A percentile compares a stretch with the other conserved stretches of the same genome.
Evolutionary conservation across 2,329 filamentous ascomycete species (phyloP).

Genomic region (Tolypocladium paradoxum): DNA sequence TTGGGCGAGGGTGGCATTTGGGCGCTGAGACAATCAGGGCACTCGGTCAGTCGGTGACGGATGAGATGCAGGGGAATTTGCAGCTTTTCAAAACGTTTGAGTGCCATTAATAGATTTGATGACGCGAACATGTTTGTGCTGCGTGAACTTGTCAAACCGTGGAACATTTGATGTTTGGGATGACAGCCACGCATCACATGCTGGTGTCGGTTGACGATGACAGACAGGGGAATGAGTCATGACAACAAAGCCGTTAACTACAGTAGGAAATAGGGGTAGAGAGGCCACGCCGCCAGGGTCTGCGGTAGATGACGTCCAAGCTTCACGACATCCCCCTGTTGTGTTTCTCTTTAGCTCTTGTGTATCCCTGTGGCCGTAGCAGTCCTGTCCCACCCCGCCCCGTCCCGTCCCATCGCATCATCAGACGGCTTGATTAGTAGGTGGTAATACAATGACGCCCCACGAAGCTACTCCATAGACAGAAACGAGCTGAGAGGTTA

Average conservation of each 20-base stretch:
- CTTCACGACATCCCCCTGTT: neutral
- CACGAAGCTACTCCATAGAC: neutral
- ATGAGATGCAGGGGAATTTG: neutral
- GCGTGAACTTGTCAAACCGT: neutral
- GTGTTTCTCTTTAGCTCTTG: neutral
- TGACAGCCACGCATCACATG: neutral
- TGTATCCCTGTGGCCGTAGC: neutral
- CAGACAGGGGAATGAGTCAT: neutral
- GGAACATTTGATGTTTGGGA: neutral
- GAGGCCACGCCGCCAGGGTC: neutral
- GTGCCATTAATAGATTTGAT: neutral
- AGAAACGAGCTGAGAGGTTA: neutral
- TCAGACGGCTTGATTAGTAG: neutral
- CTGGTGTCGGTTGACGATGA: neutral
- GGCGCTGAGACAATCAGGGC: neutral
- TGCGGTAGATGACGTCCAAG: neutral
- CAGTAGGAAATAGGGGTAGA: neutral
- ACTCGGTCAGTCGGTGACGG: neutral
- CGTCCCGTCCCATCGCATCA: neutral
- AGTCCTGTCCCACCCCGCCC: neutral
- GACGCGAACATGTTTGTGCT: neutral
- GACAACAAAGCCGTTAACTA: neutral
- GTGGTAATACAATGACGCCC: neutral
- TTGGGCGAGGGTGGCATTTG: neutral
- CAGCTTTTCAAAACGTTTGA: neutral